Conservation (phyloP, 805 yeast species). For the Barnettozyma sp. region DNA sequence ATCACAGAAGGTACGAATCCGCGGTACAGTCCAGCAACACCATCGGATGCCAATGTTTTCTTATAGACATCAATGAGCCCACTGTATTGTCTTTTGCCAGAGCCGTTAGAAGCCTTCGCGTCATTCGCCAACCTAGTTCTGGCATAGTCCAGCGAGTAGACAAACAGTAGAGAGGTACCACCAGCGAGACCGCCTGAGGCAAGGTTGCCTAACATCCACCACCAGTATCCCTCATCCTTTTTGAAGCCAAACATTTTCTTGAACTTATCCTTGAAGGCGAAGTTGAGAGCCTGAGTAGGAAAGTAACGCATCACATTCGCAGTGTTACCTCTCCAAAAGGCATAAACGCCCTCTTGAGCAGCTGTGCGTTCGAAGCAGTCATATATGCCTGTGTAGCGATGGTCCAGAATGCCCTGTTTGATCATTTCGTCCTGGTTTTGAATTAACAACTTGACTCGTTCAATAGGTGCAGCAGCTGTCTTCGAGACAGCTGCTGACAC, state of each 20-base stretch:
- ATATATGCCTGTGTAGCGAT: constrained; percentile 79
- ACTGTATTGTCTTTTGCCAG: constrained; percentile 92
- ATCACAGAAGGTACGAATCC: constrained; percentile 98
- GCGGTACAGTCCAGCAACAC: constrained; percentile 98
- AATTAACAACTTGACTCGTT: constrained; percentile 91
- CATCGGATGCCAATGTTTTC: constrained; percentile 92
- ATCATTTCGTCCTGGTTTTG: constrained; percentile 98
- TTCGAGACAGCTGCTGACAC: constrained; percentile 97
- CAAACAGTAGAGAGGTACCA: constrained; percentile 89
- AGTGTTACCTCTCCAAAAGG: constrained; percentile 99
- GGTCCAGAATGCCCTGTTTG: constrained; percentile 92
- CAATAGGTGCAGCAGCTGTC: constrained; percentile 97
- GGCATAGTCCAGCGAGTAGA: constrained; percentile 96
- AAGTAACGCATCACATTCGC: constrained; percentile 98
- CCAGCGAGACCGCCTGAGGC: constrained; percentile 99
- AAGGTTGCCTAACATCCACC: constrained; percentile 95
- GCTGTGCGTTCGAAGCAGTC: constrained; percentile 96
- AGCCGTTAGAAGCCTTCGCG: constrained; percentile 81
- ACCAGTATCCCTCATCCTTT: constrained; percentile 89
- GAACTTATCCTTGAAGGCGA: constrained; percentile 97
- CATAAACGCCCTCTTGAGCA: constrained; percentile 81
- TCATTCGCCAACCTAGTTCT: constrained; percentile 99
- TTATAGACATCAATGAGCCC: constrained; percentile 95
- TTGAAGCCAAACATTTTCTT: constrained; percentile 94
- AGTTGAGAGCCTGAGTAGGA: constrained; percentile 99